A percentile compares a stretch with the other conserved stretches of the same genome.
Evolutionary conservation across 768 basidiomycete genomes (phyloP).

Genomic region (Mycena indigotica): DNA sequence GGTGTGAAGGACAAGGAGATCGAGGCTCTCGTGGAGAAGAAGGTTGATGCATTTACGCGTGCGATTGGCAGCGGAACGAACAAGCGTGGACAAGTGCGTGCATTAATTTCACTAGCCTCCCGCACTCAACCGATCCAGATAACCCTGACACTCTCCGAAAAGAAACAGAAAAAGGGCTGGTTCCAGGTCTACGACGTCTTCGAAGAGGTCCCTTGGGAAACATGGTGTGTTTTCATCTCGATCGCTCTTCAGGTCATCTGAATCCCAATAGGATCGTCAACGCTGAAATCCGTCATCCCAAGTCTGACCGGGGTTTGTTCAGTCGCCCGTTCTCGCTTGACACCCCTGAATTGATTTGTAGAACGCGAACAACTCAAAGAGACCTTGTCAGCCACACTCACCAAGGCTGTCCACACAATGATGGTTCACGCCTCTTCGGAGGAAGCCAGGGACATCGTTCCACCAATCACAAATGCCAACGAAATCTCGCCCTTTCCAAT

Average conservation of each 20-base stretch:
- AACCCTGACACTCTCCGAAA: slow-evolving; percentile 74
- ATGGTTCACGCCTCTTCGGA: slow-evolving; percentile 80
- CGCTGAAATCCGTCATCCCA: slow-evolving; percentile 75
- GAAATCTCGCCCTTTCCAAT: slow-evolving; percentile 84
- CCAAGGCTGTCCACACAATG: slow-evolving; percentile 69
- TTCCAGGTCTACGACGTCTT: slow-evolving; percentile 43
- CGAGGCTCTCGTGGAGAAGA: slow-evolving; percentile 71
- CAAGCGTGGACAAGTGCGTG: slow-evolving; percentile 73
- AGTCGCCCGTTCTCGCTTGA: neutral
- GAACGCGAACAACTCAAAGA: slow-evolving; percentile 56
- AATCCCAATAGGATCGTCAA: slow-evolving; percentile 65
- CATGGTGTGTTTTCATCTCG: slow-evolving; percentile 54
- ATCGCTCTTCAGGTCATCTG: neutral
- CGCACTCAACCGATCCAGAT: slow-evolving; percentile 46
- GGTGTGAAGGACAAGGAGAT: slow-evolving; percentile 75
- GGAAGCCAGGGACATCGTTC: slow-evolving; percentile 70
- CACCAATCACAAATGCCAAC: slow-evolving; percentile 73
- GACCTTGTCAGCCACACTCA: slow-evolving; percentile 62
- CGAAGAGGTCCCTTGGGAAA: slow-evolving; percentile 59
- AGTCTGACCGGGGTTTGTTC: slow-evolving; percentile 56
- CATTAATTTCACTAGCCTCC: neutral
- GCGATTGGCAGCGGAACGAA: slow-evolving; percentile 63
- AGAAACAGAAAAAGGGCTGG: slow-evolving; percentile 77
- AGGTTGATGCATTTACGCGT: slow-evolving; percentile 79
- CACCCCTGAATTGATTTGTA: slow-evolving; percentile 13